A percentile compares a stretch with the other conserved stretches of the same genome.
phyloP scores from a whole-genome alignment of 768 basidiomycete species.

The Postia placenta region DNA sequence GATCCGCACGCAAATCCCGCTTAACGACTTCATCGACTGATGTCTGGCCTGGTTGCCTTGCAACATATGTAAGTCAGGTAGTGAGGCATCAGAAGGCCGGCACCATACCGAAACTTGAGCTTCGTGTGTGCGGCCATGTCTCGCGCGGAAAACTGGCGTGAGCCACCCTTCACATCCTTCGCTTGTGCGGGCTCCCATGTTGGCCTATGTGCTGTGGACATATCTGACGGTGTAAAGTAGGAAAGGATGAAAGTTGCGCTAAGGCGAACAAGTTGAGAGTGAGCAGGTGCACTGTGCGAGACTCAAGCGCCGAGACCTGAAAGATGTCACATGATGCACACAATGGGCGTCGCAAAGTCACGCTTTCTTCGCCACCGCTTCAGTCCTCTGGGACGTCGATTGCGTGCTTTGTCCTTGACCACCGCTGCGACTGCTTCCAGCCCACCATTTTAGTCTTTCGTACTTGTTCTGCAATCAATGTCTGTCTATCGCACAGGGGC shows the following conservation, averaged over 20 bases:
- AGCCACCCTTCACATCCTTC: conserved; percentile 85
- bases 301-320: too few relatives aligned
- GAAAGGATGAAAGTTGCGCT: not conserved
- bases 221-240: conserved; percentile 21
- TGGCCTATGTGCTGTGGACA: conserved; percentile 91
- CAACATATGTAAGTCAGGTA: not conserved
- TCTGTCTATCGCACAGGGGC: too few relatives aligned
- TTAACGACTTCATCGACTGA: conserved; percentile 69
- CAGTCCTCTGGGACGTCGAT: too few relatives aligned
- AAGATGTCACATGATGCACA: too few relatives aligned
- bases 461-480: too few relatives aligned
- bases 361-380: too few relatives aligned
- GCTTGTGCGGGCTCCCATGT: conserved; percentile 98
- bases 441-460: too few relatives aligned
- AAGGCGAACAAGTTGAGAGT: too few relatives aligned
- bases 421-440: too few relatives aligned
- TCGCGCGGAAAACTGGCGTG: conserved; percentile 86
- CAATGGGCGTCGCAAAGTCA: too few relatives aligned
- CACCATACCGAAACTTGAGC: conserved; percentile 86
- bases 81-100: not conserved
- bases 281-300: too few relatives aligned
- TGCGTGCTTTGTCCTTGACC: too few relatives aligned
- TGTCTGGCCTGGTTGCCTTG: conserved; percentile 86
- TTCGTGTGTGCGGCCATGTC: conserved; percentile 96
- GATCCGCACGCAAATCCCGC: conserved; percentile 76